A percentile compares a stretch with the other conserved stretches of the same genome.
phyloP scores from a whole-genome alignment of 2,329 filamentous ascomycete genomes.

The Stagonosporopsis rhizophila region DNA sequence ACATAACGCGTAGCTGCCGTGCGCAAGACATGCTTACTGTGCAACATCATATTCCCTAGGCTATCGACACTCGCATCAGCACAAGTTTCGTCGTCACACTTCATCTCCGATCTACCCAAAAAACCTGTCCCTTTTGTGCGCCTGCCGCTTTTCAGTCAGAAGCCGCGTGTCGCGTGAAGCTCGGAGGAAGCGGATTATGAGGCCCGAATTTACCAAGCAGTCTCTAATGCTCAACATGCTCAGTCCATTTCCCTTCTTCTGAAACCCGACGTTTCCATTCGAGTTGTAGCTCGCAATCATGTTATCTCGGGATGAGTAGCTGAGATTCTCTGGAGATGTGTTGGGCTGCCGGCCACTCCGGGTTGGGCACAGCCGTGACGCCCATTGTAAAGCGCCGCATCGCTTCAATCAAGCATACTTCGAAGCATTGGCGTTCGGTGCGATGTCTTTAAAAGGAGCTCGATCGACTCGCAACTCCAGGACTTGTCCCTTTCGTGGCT shows the following conservation, averaged over 20 bases:
- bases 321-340: neutral
- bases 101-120: neutral
- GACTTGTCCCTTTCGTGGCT: neutral
- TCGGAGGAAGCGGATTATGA: too few relatives aligned
- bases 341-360: slow-evolving; percentile 4
- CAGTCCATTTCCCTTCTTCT: neutral
- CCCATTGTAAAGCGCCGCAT: neutral
- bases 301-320: neutral
- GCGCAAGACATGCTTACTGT: slow-evolving; percentile 1
- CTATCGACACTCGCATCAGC: slow-evolving; percentile 2
- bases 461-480: slow-evolving; percentile 6
- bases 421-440: slow-evolving; percentile 4
- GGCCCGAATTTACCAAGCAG: neutral
- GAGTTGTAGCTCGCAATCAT: neutral
- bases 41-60: neutral
- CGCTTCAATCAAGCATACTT: neutral
- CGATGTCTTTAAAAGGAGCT: neutral
- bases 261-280: neutral
- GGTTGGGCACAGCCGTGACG: slow-evolving; percentile 7
- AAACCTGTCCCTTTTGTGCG: neutral
- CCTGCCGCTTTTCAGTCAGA: neutral
- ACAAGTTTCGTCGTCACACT: neutral
- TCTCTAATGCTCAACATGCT: neutral
- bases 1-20: slow-evolving; percentile 11
- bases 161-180: neutral